Evolutionary conservation across 2,329 filamentous ascomycete species (phyloP).

Genomic region (Ophiostoma himal-ulmi): DNA sequence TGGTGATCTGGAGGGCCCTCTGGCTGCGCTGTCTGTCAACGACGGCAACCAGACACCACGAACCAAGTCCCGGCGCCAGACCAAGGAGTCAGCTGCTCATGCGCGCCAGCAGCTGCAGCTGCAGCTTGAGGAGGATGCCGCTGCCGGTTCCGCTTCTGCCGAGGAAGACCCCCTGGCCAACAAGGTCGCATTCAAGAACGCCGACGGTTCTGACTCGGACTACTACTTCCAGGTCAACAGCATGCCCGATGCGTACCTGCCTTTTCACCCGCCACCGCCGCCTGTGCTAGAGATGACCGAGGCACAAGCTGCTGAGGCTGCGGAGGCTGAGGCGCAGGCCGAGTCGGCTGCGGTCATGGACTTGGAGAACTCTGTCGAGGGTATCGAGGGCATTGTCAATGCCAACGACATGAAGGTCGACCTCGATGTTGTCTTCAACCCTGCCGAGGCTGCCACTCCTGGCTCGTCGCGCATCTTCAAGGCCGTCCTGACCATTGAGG

Average conservation of each 20-base stretch:
- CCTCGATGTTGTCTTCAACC: conserved; percentile 31
- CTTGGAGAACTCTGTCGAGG: neutral
- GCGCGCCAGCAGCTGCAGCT: conserved; percentile 24
- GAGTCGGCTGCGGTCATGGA: neutral
- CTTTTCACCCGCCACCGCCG: conserved; percentile 78
- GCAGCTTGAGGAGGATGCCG: conserved; percentile 15
- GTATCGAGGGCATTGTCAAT: conserved; percentile 45
- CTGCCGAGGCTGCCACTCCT: conserved; percentile 31
- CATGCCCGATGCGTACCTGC: conserved; percentile 64
- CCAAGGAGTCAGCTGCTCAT: conserved; percentile 13
- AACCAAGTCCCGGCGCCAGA: conserved; percentile 32
- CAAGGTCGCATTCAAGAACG: conserved; percentile 48
- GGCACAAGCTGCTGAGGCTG: conserved; percentile 21
- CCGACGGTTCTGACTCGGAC: conserved; percentile 52
- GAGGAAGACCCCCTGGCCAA: conserved; percentile 32
- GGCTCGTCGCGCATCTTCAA: conserved; percentile 50
- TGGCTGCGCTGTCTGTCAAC: conserved; percentile 48
- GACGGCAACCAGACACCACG: conserved; percentile 31
- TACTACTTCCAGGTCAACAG: conserved; percentile 62
- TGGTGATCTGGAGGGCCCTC: conserved; percentile 53
- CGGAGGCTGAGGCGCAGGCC: neutral
- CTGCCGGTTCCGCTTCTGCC: conserved; percentile 24
- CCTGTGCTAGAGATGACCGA: conserved; percentile 53
- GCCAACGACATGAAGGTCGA: conserved; percentile 33
- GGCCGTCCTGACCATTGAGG: conserved; percentile 61